phyloP scores from a whole-genome alignment of 2,329 filamentous ascomycete species.

The Cordyceps cateniannulata region DNA sequence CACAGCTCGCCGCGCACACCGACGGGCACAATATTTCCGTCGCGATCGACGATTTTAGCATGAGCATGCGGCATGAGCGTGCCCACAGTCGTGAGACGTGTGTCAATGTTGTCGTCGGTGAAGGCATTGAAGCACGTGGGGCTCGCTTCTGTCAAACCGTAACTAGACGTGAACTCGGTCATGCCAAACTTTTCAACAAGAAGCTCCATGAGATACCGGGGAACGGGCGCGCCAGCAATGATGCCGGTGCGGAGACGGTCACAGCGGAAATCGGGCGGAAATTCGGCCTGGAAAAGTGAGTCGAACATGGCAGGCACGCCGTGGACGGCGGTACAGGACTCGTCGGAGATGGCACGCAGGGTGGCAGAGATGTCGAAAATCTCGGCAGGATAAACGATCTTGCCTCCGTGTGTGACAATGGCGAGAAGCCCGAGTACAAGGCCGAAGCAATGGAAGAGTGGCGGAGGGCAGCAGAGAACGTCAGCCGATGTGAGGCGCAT shows the following conservation, averaged over 20 bases:
- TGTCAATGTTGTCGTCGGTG: slow-evolving; percentile 62
- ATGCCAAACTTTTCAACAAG: slow-evolving; percentile 67
- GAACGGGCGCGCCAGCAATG: slow-evolving; percentile 72
- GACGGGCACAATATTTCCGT: slow-evolving; percentile 59
- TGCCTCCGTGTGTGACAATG: slow-evolving; percentile 65
- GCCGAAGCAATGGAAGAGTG: slow-evolving; percentile 81
- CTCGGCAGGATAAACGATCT: slow-evolving; percentile 70
- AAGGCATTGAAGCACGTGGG: slow-evolving; percentile 78
- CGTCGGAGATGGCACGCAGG: slow-evolving; percentile 58
- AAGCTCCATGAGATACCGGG: slow-evolving; percentile 66
- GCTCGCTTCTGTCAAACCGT: slow-evolving; percentile 69
- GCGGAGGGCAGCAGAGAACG: slow-evolving; percentile 72
- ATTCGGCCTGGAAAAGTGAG: slow-evolving; percentile 46
- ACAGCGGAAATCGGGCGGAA: slow-evolving; percentile 35
- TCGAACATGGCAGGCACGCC: slow-evolving; percentile 85
- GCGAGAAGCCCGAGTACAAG: slow-evolving; percentile 71
- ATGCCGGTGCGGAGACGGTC: slow-evolving; percentile 65
- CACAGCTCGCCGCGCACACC: slow-evolving; percentile 68
- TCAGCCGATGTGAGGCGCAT: slow-evolving; percentile 63
- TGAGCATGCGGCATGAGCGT: slow-evolving; percentile 68
- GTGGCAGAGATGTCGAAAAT: slow-evolving; percentile 64
- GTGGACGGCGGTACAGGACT: slow-evolving; percentile 67
- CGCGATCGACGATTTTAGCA: slow-evolving; percentile 69
- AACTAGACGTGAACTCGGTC: slow-evolving; percentile 65
- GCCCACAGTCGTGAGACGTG: slow-evolving; percentile 65